Evolutionary conservation across 768 basidiomycete genomes (phyloP).

Genomic region (Naganishia vaughanmartiniae): DNA sequence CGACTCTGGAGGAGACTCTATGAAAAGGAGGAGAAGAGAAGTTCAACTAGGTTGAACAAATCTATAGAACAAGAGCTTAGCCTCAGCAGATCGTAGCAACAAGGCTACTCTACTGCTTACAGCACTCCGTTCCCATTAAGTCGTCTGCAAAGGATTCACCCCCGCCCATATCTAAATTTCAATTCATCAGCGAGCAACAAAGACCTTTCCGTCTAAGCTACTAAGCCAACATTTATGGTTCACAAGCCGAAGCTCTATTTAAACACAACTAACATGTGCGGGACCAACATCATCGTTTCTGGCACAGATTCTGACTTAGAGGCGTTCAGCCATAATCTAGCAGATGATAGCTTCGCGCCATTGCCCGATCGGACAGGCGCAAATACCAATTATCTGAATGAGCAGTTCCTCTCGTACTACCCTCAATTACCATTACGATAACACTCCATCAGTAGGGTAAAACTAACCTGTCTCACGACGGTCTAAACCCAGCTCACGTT

Average conservation of each 20-base stretch:
- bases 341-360: conserved; percentile 76
- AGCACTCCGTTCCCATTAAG: conserved; percentile 10
- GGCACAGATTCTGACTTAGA: conserved; percentile 79
- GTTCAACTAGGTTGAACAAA: too few relatives aligned
- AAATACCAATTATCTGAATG: conserved; percentile 81
- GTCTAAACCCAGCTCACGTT: conserved; percentile 58
- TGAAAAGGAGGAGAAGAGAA: too few relatives aligned
- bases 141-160: conserved; percentile 33
- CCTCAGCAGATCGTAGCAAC: too few relatives aligned
- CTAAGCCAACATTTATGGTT: conserved; percentile 55
- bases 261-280: conserved; percentile 64
- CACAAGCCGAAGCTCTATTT: conserved; percentile 67
- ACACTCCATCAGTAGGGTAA: conserved; percentile 78
- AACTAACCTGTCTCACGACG: conserved; percentile 82
- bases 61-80: too few relatives aligned
- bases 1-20: too few relatives aligned
- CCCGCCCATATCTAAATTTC: conserved; percentile 30
- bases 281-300: conserved; percentile 70
- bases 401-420: conserved; percentile 80
- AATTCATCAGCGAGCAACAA: conserved; percentile 10
- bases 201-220: conserved; percentile 14
- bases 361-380: conserved; percentile 74
- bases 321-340: conserved; percentile 81
- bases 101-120: too few relatives aligned
- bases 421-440: conserved; percentile 73